Percentiles rank a stretch among this genome's conserved stretches.
Evolutionary conservation across 768 basidiomycete species (phyloP).

Genomic region (Tulasnella sp.): DNA sequence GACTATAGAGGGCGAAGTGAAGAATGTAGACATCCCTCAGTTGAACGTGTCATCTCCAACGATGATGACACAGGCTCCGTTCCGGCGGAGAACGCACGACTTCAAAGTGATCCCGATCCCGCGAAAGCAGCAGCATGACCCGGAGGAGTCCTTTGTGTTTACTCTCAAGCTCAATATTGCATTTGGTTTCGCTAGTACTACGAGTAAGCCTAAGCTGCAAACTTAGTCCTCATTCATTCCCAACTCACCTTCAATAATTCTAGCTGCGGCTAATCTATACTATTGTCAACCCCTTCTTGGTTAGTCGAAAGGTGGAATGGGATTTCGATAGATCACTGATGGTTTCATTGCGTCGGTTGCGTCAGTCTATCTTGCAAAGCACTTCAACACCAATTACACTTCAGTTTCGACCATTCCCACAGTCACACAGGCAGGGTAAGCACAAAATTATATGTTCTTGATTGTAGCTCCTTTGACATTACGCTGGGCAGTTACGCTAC

Average conservation of each 20-base stretch:
- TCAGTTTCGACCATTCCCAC: constrained; percentile 26
- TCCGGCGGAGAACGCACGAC: constrained; percentile 19
- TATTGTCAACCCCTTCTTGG: constrained; percentile 22
- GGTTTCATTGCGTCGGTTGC: not conserved
- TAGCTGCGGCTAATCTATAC: constrained; percentile 22
- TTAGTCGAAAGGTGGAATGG: not conserved
- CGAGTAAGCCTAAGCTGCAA: constrained; percentile 12
- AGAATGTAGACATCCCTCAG: no score
- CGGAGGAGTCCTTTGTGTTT: constrained; percentile 19
- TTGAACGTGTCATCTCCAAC: no score
- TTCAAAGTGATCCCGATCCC: constrained; percentile 32
- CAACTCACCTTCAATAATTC: not conserved
- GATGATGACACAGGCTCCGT: no score
- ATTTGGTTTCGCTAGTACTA: constrained; percentile 26
- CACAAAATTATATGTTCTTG: not conserved
- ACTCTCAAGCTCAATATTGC: constrained; percentile 22
- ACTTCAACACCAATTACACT: constrained; percentile 24
- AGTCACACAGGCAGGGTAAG: constrained; percentile 25
- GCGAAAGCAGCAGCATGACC: constrained; percentile 21
- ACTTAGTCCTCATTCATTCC: not conserved
- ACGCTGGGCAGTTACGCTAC: no score
- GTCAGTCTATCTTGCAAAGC: constrained; percentile 22
- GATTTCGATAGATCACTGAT: not conserved
- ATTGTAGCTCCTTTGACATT: no score
- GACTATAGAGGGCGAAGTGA: no score